Evolutionary conservation across 192 early-diverging fungal genomes (phyloP).

Genomic region (Coemansia biformis): DNA sequence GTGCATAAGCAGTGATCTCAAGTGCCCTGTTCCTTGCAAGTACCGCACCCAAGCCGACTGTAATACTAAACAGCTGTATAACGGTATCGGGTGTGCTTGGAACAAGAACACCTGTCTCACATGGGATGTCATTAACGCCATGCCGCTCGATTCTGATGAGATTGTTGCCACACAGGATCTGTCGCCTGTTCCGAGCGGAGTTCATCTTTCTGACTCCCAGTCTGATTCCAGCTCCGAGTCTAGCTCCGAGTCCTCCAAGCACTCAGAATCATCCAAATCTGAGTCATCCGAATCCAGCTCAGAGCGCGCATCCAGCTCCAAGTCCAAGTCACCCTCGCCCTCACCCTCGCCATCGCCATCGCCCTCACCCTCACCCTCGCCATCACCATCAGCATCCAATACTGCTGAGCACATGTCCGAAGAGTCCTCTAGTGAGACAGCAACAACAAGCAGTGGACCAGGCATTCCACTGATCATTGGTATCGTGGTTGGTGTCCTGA

Average conservation of each 20-base stretch:
- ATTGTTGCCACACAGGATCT: conserved; percentile 10
- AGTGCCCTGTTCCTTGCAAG: conserved; percentile 27
- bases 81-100: conserved; percentile 32
- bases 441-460: not conserved
- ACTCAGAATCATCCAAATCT: not conserved
- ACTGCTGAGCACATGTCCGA: not conserved
- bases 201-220: not conserved
- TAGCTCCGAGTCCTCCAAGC: not conserved
- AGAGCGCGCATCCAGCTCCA: too few species aligned
- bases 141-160: conserved; percentile 2
- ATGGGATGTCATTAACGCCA: conserved; percentile 18
- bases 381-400: not conserved
- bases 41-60: conserved; percentile 8
- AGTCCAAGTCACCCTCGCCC: not conserved
- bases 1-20: conserved; percentile 22
- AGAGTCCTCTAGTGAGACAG: not conserved
- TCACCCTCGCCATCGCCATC: conserved; percentile 2
- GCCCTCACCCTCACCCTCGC: not conserved
- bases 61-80: conserved; percentile 11
- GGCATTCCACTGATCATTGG: conserved; percentile 7
- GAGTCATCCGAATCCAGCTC: too few species aligned
- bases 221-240: not conserved
- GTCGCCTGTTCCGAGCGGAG: conserved; percentile 2
- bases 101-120: conserved; percentile 13
- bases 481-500: conserved; percentile 6